A percentile compares a stretch with the other conserved stretches of the same genome.
These are phyloP conservation scores for Geotrichum citri-aurantii DNA, from an alignment of 1,139 yeast genomes.

Conservation along the genomic window DNA sequence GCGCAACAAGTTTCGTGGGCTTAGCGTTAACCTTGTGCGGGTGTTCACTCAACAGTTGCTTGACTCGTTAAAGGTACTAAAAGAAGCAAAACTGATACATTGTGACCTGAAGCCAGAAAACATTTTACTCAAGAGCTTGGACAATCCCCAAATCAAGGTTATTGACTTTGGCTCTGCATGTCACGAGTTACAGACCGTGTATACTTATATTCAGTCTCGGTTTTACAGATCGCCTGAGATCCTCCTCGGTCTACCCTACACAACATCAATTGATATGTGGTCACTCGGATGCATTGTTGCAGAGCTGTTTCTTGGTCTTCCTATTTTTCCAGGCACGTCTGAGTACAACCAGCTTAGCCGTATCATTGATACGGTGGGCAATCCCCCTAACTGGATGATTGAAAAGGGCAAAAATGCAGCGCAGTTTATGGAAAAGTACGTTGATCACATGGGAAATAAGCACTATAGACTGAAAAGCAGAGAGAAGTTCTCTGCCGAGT, in stretches of 20 bases:
- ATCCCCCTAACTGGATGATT: constrained; percentile 93
- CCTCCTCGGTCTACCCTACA: constrained; percentile 75
- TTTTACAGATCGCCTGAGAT: constrained; percentile 97
- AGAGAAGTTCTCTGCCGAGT: constrained; percentile 56
- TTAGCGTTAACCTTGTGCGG: constrained; percentile 73
- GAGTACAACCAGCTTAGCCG: constrained; percentile 87
- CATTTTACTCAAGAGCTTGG: constrained; percentile 72
- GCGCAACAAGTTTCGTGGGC: constrained; percentile 91
- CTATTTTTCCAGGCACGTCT: constrained; percentile 91
- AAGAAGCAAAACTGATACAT: constrained; percentile 81
- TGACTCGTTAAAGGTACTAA: constrained; percentile 72
- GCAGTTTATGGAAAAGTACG: constrained; percentile 54
- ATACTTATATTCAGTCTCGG: constrained; percentile 91
- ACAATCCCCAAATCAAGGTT: constrained; percentile 82
- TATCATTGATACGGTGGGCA: constrained; percentile 75
- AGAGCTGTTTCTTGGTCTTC: constrained; percentile 86
- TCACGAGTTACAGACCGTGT: constrained; percentile 81
- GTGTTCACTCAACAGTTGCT: constrained; percentile 73
- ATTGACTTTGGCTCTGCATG: constrained; percentile 98
- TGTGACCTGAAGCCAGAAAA: constrained; percentile 98
- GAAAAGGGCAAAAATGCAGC: constrained; percentile 86
- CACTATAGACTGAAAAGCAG: constrained; percentile 48
- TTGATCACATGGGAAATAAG: constrained; percentile 36
- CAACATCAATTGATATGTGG: constrained; percentile 97
- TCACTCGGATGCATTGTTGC: constrained; percentile 95